Evolutionary conservation across 768 basidiomycete genomes (phyloP), one percentile per base, ranked within the genome.

Genomic region (Austroboletus festivus): DNA sequence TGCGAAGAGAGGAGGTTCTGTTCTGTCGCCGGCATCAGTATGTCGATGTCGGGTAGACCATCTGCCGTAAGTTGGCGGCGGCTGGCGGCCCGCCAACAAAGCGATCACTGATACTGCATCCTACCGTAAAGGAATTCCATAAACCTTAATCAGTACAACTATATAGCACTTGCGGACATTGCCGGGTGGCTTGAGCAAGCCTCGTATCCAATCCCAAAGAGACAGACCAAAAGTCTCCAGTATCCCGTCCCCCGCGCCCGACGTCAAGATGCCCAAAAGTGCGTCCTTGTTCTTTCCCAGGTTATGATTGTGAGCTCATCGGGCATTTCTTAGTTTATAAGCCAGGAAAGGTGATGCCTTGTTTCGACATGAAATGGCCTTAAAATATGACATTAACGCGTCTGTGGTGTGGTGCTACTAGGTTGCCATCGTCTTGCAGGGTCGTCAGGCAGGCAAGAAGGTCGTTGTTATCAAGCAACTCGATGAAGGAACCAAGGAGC

Each of bases 361-460:
- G 16, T 34, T 13, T 40, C 12, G 8, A 3, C 33, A 15, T 37
- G 16, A 11, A 18, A 18, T 18, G 16, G 18, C n/a, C n/a, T n/a
- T n/a, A n/a, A n/a, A n/a, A n/a, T n/a, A n/a, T n/a, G n/a, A n/a
- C n/a, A n/a, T n/a, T n/a, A n/a, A n/a, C n/a, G n/a, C n/a, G n/a
- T n/a, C n/a, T n/a, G n/a, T n/a, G 44, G 60, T 39, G 13, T 20
- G 30, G 3, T 22, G 34, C 34, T 38, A 4, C 55, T n/a, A 92
- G 89, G 91, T 94, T 61, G 92, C 91, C 58, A 93, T 98, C 75
- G 84, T 97, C 72, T 90, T 98, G 69, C 90, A 93, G 75, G 96
- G 96, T 69, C 93, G 96, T 69, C 96, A 97, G 71, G 96, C 96
- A 58, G 96, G 96, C 68, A 93, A 91, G 79, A 99, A 99, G 80